Conservation (phyloP, 768 basidiomycete species). For the Botryobasidium botryosum region DNA sequence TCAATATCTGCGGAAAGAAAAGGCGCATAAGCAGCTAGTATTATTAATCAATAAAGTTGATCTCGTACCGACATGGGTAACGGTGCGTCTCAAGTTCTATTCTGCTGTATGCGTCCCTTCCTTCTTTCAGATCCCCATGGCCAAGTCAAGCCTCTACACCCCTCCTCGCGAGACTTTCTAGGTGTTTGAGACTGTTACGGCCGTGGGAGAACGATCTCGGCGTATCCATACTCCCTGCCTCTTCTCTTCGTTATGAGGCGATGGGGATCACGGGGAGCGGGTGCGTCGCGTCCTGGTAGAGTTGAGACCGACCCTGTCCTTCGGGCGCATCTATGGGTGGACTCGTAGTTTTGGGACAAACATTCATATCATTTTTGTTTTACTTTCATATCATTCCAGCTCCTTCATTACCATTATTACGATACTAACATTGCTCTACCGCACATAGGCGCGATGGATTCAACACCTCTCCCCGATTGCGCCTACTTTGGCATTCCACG, state of each 20-base stretch:
- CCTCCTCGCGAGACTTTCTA: slow-evolving; percentile 8
- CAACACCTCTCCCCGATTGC: slow-evolving; percentile 87
- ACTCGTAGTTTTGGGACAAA: slow-evolving; percentile 30
- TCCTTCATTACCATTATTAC: not conserved
- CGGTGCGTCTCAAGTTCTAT: slow-evolving; percentile 36
- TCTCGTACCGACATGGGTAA: slow-evolving; percentile 96
- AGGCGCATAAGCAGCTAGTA: slow-evolving; percentile 92
- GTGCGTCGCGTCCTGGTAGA: slow-evolving; percentile 22
- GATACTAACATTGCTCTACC: slow-evolving; percentile 1
- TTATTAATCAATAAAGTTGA: slow-evolving; percentile 98
- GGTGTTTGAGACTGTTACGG: slow-evolving; percentile 27
- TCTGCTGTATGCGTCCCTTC: slow-evolving; percentile 1
- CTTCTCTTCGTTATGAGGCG: slow-evolving; percentile 20
- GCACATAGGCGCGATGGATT: slow-evolving; percentile 73
- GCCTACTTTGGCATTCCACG: slow-evolving; percentile 96
- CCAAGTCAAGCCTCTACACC: slow-evolving; percentile 27
- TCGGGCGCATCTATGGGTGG: slow-evolving; percentile 8
- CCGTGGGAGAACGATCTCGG: slow-evolving; percentile 29
- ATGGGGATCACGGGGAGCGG: slow-evolving; percentile 19
- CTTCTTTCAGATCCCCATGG: slow-evolving; percentile 19
- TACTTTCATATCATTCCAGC: slow-evolving; percentile 10
- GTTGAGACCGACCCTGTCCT: slow-evolving; percentile 21
- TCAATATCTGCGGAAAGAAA: slow-evolving; percentile 88
- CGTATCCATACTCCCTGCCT: slow-evolving; percentile 11
- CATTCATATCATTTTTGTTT: slow-evolving; percentile 17